A percentile compares a stretch with the other conserved stretches of the same genome.
These are phyloP conservation scores for Acacia pycnantha DNA, from an alignment of 331 rosid species.

Conservation along the genomic window DNA sequence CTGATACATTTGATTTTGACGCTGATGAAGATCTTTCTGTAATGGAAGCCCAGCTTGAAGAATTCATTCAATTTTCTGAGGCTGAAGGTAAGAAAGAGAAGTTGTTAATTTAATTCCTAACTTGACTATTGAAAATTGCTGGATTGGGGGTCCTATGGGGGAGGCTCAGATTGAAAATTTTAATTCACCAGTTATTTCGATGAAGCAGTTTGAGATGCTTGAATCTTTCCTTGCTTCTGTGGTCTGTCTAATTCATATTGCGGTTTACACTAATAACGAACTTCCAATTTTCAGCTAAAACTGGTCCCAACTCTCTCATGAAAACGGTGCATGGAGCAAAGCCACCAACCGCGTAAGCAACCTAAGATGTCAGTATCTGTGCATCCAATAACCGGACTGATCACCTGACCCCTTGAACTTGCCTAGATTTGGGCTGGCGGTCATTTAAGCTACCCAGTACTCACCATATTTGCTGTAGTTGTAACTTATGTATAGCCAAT, in stretches of 20 bases:
- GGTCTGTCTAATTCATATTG: not conserved
- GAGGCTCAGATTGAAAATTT: not conserved
- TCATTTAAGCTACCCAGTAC: slow-evolving; percentile 28
- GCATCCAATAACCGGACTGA: slow-evolving; percentile 47
- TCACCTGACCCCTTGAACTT: slow-evolving; percentile 14
- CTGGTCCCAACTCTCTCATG: slow-evolving; percentile 26
- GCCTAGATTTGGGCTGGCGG: slow-evolving; percentile 28
- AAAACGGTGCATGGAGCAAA: slow-evolving; percentile 40
- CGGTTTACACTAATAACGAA: not conserved
- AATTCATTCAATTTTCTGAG: slow-evolving; percentile 53
- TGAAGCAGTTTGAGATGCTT: not conserved
- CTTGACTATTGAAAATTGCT: not conserved
- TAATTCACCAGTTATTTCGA: not conserved
- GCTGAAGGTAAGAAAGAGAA: slow-evolving; percentile 37
- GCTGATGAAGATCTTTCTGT: slow-evolving; percentile 51
- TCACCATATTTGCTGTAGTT: slow-evolving; percentile 35
- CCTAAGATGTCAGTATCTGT: slow-evolving; percentile 37
- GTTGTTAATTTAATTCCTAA: not conserved
- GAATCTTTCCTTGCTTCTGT: not conserved
- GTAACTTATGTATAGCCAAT: slow-evolving; percentile 68
- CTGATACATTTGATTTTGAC: slow-evolving; percentile 73
- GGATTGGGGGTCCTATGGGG: not conserved
- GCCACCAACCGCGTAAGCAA: slow-evolving; percentile 34
- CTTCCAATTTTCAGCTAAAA: slow-evolving; percentile 38
- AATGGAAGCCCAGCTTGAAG: slow-evolving; percentile 82